A percentile compares a stretch with the other conserved stretches of the same genome.
These are phyloP conservation scores for Solanum microdontum DNA, from an alignment of 257 asterid species.

Conservation along the genomic window DNA sequence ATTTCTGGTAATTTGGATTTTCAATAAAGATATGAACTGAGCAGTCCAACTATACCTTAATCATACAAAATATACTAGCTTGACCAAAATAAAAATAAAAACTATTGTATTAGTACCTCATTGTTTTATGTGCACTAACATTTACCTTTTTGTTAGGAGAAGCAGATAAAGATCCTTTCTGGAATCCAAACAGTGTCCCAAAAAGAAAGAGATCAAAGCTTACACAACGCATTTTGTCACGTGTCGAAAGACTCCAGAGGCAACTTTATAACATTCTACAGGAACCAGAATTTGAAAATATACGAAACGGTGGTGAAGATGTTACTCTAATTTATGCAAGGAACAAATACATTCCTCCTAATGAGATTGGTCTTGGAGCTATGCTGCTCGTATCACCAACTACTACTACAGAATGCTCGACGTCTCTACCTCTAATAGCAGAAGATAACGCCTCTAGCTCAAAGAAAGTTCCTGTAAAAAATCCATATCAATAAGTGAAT, in stretches of 20 bases:
- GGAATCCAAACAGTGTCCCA: too few relatives aligned
- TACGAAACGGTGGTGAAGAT: not conserved
- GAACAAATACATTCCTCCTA: conserved; percentile 14
- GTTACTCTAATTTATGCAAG: conserved; percentile 14
- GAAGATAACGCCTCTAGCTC: not conserved
- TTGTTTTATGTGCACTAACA: too few relatives aligned
- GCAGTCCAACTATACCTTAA: too few relatives aligned
- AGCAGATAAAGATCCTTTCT: too few relatives aligned
- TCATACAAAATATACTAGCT: not conserved
- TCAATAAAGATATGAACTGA: not conserved
- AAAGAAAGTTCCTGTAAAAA: not conserved
- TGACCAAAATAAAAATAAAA: not conserved
- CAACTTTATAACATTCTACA: too few relatives aligned
- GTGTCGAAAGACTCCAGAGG: too few relatives aligned
- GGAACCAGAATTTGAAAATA: too few relatives aligned
- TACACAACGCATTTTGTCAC: too few relatives aligned
- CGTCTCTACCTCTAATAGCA: not conserved
- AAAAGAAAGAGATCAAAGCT: too few relatives aligned
- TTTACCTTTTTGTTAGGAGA: too few relatives aligned
- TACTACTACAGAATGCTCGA: not conserved
- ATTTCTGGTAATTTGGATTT: too few relatives aligned
- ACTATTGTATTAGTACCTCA: not conserved
- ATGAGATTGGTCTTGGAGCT: conserved; percentile 49
- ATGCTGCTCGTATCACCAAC: not conserved
- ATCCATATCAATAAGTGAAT: not conserved